A percentile compares a stretch with the other conserved stretches of the same genome.
These are phyloP conservation scores for Gaertneriomyces semiglobifer DNA, from an alignment of 192 early-diverging fungal species.

Conservation along the genomic window DNA sequence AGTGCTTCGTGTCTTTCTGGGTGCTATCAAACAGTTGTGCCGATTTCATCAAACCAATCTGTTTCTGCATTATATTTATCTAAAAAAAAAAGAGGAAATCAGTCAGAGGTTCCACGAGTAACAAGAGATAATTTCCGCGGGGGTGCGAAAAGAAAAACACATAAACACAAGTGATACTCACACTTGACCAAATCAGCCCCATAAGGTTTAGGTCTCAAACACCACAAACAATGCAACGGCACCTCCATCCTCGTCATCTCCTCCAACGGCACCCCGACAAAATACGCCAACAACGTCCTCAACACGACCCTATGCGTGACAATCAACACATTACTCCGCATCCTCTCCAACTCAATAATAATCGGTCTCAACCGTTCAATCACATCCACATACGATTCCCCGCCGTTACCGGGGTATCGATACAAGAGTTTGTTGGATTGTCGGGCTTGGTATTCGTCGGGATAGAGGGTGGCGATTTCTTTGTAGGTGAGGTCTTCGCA, in stretches of 20 bases:
- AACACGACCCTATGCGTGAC: conserved; percentile 91
- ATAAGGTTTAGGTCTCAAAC: conserved; percentile 79
- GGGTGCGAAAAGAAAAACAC: neutral
- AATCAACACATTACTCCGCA: conserved; percentile 79
- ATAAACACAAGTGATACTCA: neutral
- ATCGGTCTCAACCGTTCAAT: conserved; percentile 89
- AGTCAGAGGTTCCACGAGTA: neutral
- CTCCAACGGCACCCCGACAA: conserved; percentile 75
- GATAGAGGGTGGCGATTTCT: conserved; percentile 76
- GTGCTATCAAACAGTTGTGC: conserved; percentile 2
- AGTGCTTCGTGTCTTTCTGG: neutral
- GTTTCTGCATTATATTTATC: conserved; percentile 28
- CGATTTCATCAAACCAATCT: conserved; percentile 25
- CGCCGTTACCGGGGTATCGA: conserved; percentile 93
- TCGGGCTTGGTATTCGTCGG: conserved; percentile 78
- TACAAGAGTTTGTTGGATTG: conserved; percentile 86
- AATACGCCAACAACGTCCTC: conserved; percentile 86
- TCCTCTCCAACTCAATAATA: conserved; percentile 94
- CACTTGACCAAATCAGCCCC: conserved; percentile 59
- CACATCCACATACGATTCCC: conserved; percentile 91
- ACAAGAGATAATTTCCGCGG: neutral
- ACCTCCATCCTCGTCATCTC: conserved; percentile 79
- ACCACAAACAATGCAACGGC: conserved; percentile 77
- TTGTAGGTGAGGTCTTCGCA: conserved; percentile 54
- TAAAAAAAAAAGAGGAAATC: neutral